Evolutionary conservation across 2,329 filamentous ascomycete species (phyloP), one percentile per base, ranked within the genome.

Genomic region (Apiospora marii): DNA sequence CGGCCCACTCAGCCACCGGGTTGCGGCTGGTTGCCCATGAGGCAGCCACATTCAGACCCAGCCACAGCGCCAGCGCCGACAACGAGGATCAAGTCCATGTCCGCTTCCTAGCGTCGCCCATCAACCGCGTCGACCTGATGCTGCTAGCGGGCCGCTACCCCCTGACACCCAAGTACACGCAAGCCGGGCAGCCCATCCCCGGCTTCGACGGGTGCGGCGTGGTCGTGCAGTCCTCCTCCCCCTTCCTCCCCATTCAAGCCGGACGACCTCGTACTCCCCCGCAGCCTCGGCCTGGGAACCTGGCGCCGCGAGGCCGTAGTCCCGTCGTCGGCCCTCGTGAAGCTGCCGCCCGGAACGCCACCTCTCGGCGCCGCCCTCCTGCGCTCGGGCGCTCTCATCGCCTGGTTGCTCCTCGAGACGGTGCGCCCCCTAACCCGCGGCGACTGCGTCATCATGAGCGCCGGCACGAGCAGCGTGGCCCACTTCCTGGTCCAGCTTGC

Each of bases 71-170:
- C 27, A 16, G 5, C 10, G 48, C 3, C 5, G 48, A 12, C 22
- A 24, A 49, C 16, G 48, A 49, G 3, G 27, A 64, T 22, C 24
- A 64, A 34, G 70, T 75, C 19, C 72, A 74, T 12, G 67, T 78
- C 67, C 68, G 72, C 53, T 77, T 77, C 68, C 74, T 76, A 49
- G 73, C 73, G 44, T 73, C 76, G 5, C 76, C 77, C 3, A 75
- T 78, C 72, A 78, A 77, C 75, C 75, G 76, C 22, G 75, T 74
- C 53, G 76, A 78, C 74, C 27, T 76, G n/a, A 49, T 77, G 44
- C 75, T 75, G 34, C 71, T 78, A 27, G 71, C 74, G 4, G 77
- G 74, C n/a, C 27, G 49, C 44, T 78, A 78, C 67, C 76, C 77
- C 49, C 71, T 75, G 61, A 75, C 77, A 67, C 77, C 77, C n/a